Evolutionary conservation across 2,329 filamentous ascomycete genomes (phyloP), one percentile per base, ranked within the genome.

Genomic region (Myriosclerotinia scirpicola): DNA sequence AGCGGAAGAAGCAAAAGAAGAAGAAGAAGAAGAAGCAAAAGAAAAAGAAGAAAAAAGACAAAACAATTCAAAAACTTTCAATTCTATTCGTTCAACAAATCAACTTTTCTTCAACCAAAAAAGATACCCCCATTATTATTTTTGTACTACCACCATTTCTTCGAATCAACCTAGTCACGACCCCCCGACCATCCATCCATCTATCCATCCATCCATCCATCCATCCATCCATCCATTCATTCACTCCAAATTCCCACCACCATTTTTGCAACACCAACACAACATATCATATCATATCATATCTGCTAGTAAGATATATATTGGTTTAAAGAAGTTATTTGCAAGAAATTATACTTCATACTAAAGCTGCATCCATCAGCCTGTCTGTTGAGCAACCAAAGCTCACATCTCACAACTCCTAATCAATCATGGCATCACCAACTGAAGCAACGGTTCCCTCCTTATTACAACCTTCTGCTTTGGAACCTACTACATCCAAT

Each of bases 61-160:
- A n/a, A 46, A 5, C 46, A 50, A 50, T 26, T 26, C n/a, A 48
- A 60, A 55, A 60, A 38, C 42, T 60, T 50, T 38, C 42, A 60
- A 60, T 60, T 50, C 44, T 36, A 26, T 50, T 60, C 56, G 44
- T n/a, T n/a, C n/a, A n/a, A n/a, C n/a, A n/a, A n/a, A n/a, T n/a
- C n/a, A n/a, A 60, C 46, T 60, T 50, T 46, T 50, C 56, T 50
- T 48, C 56, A 38, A 11, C 40, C 34, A 30, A 20, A 50, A 60
- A 60, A 60, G 56, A 60, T 60, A 60, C n/a, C 56, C 56, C 56
- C 56, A 60, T 60, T 60, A 38, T 60, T 60, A 60, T 60, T 48
- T 60, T 60, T 60, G 34, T 50, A 60, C 42, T 46, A 50, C 34
- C 20, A 60, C 56, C 30, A 59, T 36, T n/a, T 36, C 26, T 60